Conservation (phyloP, 805 yeast species). For the Candida coquimbonensis region DNA sequence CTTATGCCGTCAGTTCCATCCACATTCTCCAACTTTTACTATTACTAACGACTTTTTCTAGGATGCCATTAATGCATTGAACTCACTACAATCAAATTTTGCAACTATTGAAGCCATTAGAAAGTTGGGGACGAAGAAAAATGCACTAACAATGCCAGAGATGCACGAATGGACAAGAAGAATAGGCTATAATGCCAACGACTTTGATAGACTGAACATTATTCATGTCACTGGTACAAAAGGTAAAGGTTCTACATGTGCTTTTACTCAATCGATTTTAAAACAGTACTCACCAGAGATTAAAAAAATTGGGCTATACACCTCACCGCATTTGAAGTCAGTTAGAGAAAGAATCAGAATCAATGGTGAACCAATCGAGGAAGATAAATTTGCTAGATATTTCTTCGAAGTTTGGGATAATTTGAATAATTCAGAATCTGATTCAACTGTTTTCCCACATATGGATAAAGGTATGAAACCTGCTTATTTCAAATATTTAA, state of each 20-base stretch:
- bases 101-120: constrained; percentile 81
- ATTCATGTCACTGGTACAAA: constrained; percentile 96
- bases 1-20: neutral
- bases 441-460: constrained; percentile 55
- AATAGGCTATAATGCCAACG: constrained; percentile 58
- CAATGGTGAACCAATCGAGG: constrained; percentile 78
- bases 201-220: constrained; percentile 67
- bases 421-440: constrained; percentile 52
- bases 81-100: constrained; percentile 84
- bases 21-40: neutral
- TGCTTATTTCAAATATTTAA: constrained; percentile 86
- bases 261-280: constrained; percentile 80
- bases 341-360: constrained; percentile 89
- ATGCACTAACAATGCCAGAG: constrained; percentile 69
- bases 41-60: neutral
- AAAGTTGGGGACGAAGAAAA: constrained; percentile 55
- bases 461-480: constrained; percentile 75
- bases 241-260: constrained; percentile 98
- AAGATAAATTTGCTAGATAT: constrained; percentile 74
- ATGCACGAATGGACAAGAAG: constrained; percentile 77
- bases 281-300: constrained; percentile 45
- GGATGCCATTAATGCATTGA: constrained; percentile 82
- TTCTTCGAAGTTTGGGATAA: constrained; percentile 94
- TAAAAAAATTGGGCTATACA: constrained; percentile 79
- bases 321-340: constrained; percentile 91